Evolutionary conservation across 1,284 basidiomycete genomes (phyloP).

Genomic region (Chalciporus sp.): DNA sequence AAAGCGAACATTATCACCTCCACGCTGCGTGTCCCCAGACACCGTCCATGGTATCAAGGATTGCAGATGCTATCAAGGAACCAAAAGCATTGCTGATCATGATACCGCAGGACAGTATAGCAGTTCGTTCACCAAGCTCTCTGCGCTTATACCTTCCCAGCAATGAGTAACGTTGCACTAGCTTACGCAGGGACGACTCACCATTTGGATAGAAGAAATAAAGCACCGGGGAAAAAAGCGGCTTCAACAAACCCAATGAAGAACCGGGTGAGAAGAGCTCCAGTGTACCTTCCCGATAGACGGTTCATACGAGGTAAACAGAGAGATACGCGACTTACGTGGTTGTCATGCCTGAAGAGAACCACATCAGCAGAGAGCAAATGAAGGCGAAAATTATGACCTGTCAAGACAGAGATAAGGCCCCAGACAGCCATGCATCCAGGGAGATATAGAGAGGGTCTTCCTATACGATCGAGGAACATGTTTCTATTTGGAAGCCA

Average conservation of each 20-base stretch:
- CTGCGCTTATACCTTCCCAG: slow-evolving; percentile 54
- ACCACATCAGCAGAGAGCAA: background rate
- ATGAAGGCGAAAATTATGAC: slow-evolving; percentile 29
- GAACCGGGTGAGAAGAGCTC: slow-evolving; percentile 72
- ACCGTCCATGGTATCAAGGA: slow-evolving; percentile 74
- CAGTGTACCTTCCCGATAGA: slow-evolving; percentile 52
- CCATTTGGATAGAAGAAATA: slow-evolving; percentile 52
- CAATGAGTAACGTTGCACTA: background rate
- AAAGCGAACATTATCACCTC: slow-evolving; percentile 41
- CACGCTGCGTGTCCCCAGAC: slow-evolving; percentile 73
- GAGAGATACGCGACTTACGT: slow-evolving; percentile 18
- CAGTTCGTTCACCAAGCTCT: slow-evolving; percentile 73
- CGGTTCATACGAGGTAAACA: slow-evolving; percentile 12
- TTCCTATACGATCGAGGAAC: slow-evolving; percentile 70
- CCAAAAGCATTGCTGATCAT: slow-evolving; percentile 86
- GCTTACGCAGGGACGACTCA: background rate
- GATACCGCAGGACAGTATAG: slow-evolving; percentile 71
- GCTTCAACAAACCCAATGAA: slow-evolving; percentile 71
- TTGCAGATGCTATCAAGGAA: slow-evolving; percentile 74
- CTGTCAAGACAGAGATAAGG: slow-evolving; percentile 62
- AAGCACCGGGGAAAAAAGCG: slow-evolving; percentile 79
- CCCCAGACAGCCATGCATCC: slow-evolving; percentile 77
- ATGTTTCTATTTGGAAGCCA: slow-evolving; percentile 55
- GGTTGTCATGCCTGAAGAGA: slow-evolving; percentile 16
- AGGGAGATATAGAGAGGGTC: slow-evolving; percentile 77